Evolutionary conservation across 495 filamentous ascomycete genomes (phyloP), one percentile per base, ranked within the genome.

Genomic region (Trichoderma erinaceum): DNA sequence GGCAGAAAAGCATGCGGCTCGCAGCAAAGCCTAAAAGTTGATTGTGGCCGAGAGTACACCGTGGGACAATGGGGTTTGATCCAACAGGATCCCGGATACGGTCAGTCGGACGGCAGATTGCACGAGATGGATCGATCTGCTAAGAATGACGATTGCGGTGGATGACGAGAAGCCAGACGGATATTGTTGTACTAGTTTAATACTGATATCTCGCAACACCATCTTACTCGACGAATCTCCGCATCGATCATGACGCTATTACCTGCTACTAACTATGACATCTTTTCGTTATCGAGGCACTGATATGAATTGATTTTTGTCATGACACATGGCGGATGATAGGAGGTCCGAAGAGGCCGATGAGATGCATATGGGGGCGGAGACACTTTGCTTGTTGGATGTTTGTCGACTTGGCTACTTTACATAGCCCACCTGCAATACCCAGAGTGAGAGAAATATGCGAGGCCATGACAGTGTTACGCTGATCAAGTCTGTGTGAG

Each of bases 21-120:
- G 23, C 56, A 32, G 56, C 56, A 32, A 32, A 61, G 25, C 27
- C 56, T 21, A 35, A 61, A 23, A 61, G 10, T 52, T 23, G 56
- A 32, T 32, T 61, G 56, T 32, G 56, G 5, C 3, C n/a, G 12
- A 32, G 29, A 25, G 27, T 16, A 29, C 29, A 23, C 25, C 52
- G 23, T 61, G 56, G 56, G 56, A 29, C 56, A 21, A 38, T 4
- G 35, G 2, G 8, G 4, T 1, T 29, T 29, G 29, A 1, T 29
- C 29, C 8, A 6, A 7, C 3, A 25, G 27, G 56, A 32, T 61
- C 56, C 27, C 56, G 56, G 56, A 18, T 61, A 32, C 56, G 29
- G 56, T 10, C 25, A 61, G 56, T 25, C 35, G 56, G n/a, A 27
- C 56, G 56, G 56, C 25, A 61, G 56, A 61, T 61, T 18, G 56